Evolutionary conservation across 331 rosid genomes (phyloP), one percentile per base, ranked within the genome.

Genomic region (Spiraea crenata): DNA sequence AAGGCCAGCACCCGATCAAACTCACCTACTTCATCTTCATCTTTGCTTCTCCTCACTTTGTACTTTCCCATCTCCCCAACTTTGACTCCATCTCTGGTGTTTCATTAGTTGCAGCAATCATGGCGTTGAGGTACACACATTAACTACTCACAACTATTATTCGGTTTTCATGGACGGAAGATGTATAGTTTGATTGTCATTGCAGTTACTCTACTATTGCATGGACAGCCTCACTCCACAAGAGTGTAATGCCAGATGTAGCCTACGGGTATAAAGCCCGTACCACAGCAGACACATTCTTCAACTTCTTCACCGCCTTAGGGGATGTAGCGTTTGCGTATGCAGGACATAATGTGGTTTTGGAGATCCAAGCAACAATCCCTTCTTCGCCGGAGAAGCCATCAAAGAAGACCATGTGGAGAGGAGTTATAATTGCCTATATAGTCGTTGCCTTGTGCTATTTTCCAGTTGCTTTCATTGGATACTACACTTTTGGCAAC

Each of bases 341-440:
- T 37, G 90, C 97, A 0, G 95, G 97, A 7, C 95, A 88, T 76
- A 88, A 88, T 41, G 95, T 91, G 50, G 97, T 83, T 17, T 56
- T 91, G 45, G 97, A 91, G 80, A 91, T 91, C 54, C 97, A 91
- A 71, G 95, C 95, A 71, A 88, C 95, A 37, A 82, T 88, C 4
- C 97, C 97, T n/a, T 88, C 97, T 3, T 85, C 88, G 14, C 88
- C 92, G 1, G 85, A 78, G 58, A 88, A 80, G 44, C 95, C 92
- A 4, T 91, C 97, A 3, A 91, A 91, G 75, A 47, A 73, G 47
- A 83, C 90, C 6, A 91, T 90, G 96, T 90, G 96, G 95, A 79
- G 73, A 67, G 96, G 92, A 44, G 89, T 86, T 6, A 17, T 88
- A 58, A 61, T 84, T 5, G 95, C 89, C 46, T 90, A 88, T 51